phyloP scores from a whole-genome alignment of 2,329 filamentous ascomycete species.

The Chaetomiaceae sp. region DNA sequence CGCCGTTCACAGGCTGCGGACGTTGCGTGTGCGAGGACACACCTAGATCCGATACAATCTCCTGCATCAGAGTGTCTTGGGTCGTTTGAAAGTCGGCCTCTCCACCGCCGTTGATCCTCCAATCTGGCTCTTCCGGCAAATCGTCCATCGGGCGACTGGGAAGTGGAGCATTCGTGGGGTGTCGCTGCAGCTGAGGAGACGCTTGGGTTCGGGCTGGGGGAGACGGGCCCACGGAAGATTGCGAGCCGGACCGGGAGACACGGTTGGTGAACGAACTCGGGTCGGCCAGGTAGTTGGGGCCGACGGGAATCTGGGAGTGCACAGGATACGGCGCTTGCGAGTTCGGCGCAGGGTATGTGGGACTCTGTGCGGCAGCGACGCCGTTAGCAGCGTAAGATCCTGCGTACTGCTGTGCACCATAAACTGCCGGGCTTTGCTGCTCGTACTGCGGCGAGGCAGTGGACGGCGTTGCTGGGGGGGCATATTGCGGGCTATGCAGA shows the following conservation, averaged over 20 bases:
- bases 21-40: constrained; percentile 34
- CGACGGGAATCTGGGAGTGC: constrained; percentile 47
- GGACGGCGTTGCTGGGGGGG: constrained; percentile 23
- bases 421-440: constrained; percentile 20
- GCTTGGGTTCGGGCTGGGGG: constrained; percentile 37
- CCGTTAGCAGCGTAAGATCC: constrained; percentile 36
- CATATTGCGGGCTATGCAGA: constrained; percentile 33
- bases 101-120: constrained; percentile 32
- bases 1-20: constrained; percentile 40
- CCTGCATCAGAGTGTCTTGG: constrained; percentile 51
- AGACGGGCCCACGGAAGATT: constrained; percentile 42
- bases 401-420: constrained; percentile 29
- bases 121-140: constrained; percentile 37
- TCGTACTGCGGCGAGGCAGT: constrained; percentile 25
- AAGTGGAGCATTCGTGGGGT: constrained; percentile 55
- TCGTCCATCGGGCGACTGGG: constrained; percentile 47
- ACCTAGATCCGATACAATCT: constrained; percentile 51
- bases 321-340: constrained; percentile 47
- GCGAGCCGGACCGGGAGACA: constrained; percentile 44
- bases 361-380: constrained; percentile 32
- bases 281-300: constrained; percentile 45
- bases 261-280: constrained; percentile 40
- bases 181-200: constrained; percentile 45
- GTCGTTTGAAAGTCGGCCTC: constrained; percentile 36
- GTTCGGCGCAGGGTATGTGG: constrained; percentile 29